Base-by-base conservation (phyloP, 495 filamentous ascomycete genomes). In the Symbiotaphrina buchneri region DNA sequence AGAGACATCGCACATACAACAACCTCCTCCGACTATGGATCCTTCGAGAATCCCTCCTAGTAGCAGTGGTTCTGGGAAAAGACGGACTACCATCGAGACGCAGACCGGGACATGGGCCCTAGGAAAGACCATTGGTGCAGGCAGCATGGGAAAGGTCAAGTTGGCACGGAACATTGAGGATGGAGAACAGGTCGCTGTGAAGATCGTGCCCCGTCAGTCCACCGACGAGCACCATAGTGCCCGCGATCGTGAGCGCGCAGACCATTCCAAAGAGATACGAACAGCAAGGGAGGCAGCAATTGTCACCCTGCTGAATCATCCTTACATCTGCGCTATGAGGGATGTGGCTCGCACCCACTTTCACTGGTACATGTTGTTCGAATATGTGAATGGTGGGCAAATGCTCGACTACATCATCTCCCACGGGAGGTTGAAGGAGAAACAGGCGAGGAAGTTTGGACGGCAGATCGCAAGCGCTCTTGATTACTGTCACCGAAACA, bases 331-430 rank as follows among this genome's bases (percentile, higher is more conserved):
- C 49, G 85, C 74, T 5, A 83, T 99, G 68, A 67, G 83, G 36
- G 87, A 99, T 53, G 81, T 93, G 10, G 70, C 94, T 31, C 76
- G 83, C 15, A 95, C 87, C 11, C 79, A 82, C 44, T 87, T 92
- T 51, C 87, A 99, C 49, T 99, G 87, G 87, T 99, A 99, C 50
- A 99, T 99, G 87, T 69, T 99, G 15, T 99, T 95, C 47, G 87
- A 99, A 55, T 93, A 92, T 48, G 90, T 99, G 52, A 94, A 99
- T 47, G 87, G 87, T 29, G 90, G 87, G 10, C 87, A 99, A 51
- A 99, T 99, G 87, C 68, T 99, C 26, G 87, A 99, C 56, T 99
- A 99, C 50, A 99, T 99, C 51, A 99, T 99, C 44, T 93, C 82
- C 8, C 87, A 99, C 47, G 90, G 87, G 30, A 74, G 85, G 36